A percentile compares a stretch with the other conserved stretches of the same genome.
These are phyloP conservation scores for Penstemon davidsonii DNA, from an alignment of 257 asterid genomes.

Conservation along the genomic window DNA sequence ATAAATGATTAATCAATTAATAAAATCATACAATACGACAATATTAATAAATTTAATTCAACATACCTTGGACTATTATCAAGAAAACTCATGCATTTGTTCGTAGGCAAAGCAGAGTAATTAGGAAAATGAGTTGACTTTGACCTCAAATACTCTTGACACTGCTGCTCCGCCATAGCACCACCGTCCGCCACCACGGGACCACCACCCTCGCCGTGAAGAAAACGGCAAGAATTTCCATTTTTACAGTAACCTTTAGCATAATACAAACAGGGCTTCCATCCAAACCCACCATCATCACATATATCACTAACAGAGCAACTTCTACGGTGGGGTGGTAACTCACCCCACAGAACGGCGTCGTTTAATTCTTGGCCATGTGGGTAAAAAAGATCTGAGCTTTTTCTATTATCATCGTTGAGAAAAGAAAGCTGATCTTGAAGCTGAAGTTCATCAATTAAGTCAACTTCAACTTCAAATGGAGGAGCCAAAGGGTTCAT, in stretches of 20 bases:
- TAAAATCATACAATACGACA: background rate
- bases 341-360: slow-evolving; percentile 26
- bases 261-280: slow-evolving; percentile 72
- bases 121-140: slow-evolving; percentile 50
- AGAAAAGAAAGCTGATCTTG: slow-evolving; percentile 75
- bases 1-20: background rate
- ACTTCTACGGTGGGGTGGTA: slow-evolving; percentile 53
- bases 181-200: slow-evolving; percentile 35
- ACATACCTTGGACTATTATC: slow-evolving; percentile 55
- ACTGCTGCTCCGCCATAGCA: slow-evolving; percentile 63
- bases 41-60: background rate
- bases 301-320: slow-evolving; percentile 63
- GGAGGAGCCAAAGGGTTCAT: slow-evolving; percentile 48
- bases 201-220: slow-evolving; percentile 52
- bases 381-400: slow-evolving; percentile 39
- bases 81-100: slow-evolving; percentile 54
- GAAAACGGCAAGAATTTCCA: slow-evolving; percentile 61
- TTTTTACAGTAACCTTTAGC: slow-evolving; percentile 78
- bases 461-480: slow-evolving; percentile 40
- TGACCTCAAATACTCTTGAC: slow-evolving; percentile 51
- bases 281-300: slow-evolving; percentile 53
- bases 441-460: slow-evolving; percentile 67
- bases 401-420: slow-evolving; percentile 47
- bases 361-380: slow-evolving; percentile 40
- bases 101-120: slow-evolving; percentile 41